Conservation (phyloP, 2,329 filamentous ascomycete genomes). For the Penicillium olsonii region DNA sequence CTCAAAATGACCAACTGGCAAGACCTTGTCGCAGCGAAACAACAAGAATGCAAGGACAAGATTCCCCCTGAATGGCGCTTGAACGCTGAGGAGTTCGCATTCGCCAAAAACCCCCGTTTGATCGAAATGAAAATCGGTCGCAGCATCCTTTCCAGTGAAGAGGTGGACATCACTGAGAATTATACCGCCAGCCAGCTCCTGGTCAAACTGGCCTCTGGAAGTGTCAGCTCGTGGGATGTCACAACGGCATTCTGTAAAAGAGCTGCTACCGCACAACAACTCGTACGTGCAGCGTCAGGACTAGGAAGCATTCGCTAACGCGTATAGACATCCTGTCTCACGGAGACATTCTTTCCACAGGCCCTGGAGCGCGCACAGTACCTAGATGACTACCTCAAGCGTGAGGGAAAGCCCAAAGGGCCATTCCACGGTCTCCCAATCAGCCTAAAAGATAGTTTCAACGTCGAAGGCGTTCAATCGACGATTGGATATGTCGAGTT, state of each 20-base stretch:
- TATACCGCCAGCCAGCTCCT: conserved; percentile 24
- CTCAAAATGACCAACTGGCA: conserved; percentile 22
- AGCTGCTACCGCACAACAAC: conserved; percentile 42
- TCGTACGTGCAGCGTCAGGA: conserved; percentile 16
- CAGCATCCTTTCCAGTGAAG: conserved; percentile 43
- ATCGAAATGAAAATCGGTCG: conserved; percentile 24
- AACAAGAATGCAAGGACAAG: conserved; percentile 29
- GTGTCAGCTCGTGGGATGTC: conserved; percentile 23
- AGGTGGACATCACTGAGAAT: conserved; percentile 50
- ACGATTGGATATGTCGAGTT: conserved; percentile 29
- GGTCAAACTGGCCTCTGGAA: conserved; percentile 17
- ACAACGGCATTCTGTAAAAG: conserved; percentile 43
- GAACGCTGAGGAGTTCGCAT: conserved; percentile 6
- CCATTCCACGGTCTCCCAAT: conserved; percentile 45
- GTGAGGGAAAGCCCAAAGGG: conserved; percentile 32
- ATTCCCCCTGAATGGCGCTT: conserved; percentile 40
- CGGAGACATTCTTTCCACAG: conserved; percentile 39
- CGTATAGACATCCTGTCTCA: conserved; percentile 34
- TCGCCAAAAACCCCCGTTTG: conserved; percentile 9
- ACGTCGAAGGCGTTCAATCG: conserved; percentile 21
- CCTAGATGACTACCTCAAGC: conserved; percentile 37
- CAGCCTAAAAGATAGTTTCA: conserved; percentile 37
- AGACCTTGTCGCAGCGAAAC: conserved; percentile 27
- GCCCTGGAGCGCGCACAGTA: conserved; percentile 39
- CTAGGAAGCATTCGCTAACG: background rate